A percentile compares a stretch with the other conserved stretches of the same genome.
These are phyloP conservation scores for Grosmannia clavigera DNA, from an alignment of 2,329 filamentous ascomycete species.

Conservation along the genomic window DNA sequence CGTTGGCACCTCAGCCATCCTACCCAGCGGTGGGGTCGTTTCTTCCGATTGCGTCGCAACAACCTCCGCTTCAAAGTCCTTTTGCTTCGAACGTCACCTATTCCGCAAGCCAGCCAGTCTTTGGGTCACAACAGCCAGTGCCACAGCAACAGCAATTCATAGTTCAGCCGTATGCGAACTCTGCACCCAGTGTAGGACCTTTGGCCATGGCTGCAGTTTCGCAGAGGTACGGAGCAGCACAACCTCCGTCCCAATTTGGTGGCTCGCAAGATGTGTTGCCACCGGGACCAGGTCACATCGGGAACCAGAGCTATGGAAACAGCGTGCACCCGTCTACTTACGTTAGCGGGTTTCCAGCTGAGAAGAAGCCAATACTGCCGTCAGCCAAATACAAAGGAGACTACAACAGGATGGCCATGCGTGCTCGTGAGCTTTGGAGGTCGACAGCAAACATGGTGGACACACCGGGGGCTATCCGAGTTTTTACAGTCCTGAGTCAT, in stretches of 20 bases:
- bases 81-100: not conserved
- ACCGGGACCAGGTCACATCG: not conserved
- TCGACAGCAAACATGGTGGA: conserved; percentile 45
- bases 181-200: not conserved
- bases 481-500: conserved; percentile 53
- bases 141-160: not conserved
- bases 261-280: not conserved
- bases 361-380: not conserved
- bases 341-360: not conserved
- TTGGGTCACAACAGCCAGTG: not conserved
- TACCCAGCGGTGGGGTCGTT: not conserved
- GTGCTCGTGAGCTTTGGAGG: conserved; percentile 52
- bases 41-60: not conserved
- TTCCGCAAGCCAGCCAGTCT: not conserved
- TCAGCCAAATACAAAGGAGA: not conserved
- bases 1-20: not conserved
- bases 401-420: conserved; percentile 39
- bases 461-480: conserved; percentile 47
- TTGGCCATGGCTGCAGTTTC: not conserved
- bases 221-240: not conserved
- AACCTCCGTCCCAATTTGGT: not conserved
- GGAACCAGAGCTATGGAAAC: not conserved
- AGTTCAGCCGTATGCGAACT: not conserved
- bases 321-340: not conserved
- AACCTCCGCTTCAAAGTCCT: not conserved